phyloP scores from a whole-genome alignment of 495 filamentous ascomycete species.

The Poronia punctata region DNA sequence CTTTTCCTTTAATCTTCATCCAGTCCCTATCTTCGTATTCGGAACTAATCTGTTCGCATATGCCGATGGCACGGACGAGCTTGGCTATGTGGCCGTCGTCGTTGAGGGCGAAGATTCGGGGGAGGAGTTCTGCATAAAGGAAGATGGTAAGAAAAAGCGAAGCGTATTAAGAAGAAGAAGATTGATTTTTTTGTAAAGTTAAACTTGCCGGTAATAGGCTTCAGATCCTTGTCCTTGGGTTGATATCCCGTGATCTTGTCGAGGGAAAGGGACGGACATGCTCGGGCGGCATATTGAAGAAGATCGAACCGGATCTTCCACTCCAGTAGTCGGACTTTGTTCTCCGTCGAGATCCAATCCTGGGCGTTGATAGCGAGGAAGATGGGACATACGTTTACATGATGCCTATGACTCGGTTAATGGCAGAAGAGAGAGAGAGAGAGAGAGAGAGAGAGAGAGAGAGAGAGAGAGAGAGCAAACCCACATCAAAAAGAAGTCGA shows the following conservation, averaged over 20 bases:
- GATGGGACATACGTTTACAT: constrained; percentile 34
- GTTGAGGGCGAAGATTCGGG: constrained; percentile 41
- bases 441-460: not conserved
- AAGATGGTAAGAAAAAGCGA: not conserved
- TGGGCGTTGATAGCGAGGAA: constrained; percentile 32
- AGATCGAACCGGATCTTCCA: constrained; percentile 70
- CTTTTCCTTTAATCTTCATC: constrained; percentile 49
- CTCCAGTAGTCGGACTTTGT: constrained; percentile 61
- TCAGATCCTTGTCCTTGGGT: constrained; percentile 22
- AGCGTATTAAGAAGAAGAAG: not conserved
- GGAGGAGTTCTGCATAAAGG: constrained; percentile 39
- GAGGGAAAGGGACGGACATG: constrained; percentile 44
- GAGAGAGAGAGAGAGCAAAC: constrained; percentile 6
- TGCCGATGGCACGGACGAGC: constrained; percentile 57
- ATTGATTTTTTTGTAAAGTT: no score
- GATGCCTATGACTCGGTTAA: constrained; percentile 26
- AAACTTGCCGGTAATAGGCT: not conserved
- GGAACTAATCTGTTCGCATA: constrained; percentile 24
- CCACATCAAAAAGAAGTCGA: constrained; percentile 78
- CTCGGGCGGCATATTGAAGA: constrained; percentile 57
- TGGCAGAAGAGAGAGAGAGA: not conserved
- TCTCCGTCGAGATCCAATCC: constrained; percentile 32
- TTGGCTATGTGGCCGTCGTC: constrained; percentile 82
- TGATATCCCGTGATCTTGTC: constrained; percentile 51
- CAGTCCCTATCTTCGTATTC: constrained; percentile 35